These are phyloP conservation scores for Skeletonema tropicum DNA, from an alignment of 108 stramenopile species.

Conservation along the genomic window DNA sequence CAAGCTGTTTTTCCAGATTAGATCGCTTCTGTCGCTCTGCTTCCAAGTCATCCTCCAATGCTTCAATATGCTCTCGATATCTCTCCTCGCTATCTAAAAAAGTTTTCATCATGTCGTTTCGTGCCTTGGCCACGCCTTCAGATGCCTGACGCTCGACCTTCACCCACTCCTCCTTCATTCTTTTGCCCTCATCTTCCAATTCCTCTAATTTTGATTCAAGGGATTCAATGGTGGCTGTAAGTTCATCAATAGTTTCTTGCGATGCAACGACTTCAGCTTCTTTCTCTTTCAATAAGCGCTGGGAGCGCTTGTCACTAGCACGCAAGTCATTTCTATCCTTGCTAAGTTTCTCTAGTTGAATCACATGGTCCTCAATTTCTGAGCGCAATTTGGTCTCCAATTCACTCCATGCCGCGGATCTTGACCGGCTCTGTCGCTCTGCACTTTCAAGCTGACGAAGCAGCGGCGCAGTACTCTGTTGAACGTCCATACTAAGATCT, in stretches of 20 bases:
- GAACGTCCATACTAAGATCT: conserved; percentile 82
- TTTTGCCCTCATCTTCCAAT: conserved; percentile 50
- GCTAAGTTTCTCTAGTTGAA: conserved; percentile 60
- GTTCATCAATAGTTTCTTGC: conserved; percentile 52
- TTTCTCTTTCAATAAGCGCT: conserved; percentile 56
- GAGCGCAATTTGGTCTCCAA: conserved; percentile 74
- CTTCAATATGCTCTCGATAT: conserved; percentile 68
- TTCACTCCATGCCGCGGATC: conserved; percentile 74
- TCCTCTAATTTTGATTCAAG: conserved; percentile 47
- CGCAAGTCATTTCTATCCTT: conserved; percentile 75
- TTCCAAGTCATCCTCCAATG: conserved; percentile 59
- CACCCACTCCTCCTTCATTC: conserved; percentile 54
- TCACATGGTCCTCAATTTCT: conserved; percentile 74
- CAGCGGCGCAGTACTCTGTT: conserved; percentile 81
- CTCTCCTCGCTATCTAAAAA: conserved; percentile 80
- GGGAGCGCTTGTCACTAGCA: conserved; percentile 51
- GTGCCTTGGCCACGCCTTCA: conserved; percentile 67
- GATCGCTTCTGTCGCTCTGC: conserved; percentile 62
- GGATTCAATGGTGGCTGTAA: conserved; percentile 43
- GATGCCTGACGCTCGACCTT: conserved; percentile 68
- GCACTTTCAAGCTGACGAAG: conserved; percentile 80
- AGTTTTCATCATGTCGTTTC: conserved; percentile 80
- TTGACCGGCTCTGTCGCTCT: conserved; percentile 74
- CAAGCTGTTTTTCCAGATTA: conserved; percentile 67
- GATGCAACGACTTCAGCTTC: conserved; percentile 51